Evolutionary conservation across 495 filamentous ascomycete species (phyloP).

Genomic region (Neurospora intermedia): DNA sequence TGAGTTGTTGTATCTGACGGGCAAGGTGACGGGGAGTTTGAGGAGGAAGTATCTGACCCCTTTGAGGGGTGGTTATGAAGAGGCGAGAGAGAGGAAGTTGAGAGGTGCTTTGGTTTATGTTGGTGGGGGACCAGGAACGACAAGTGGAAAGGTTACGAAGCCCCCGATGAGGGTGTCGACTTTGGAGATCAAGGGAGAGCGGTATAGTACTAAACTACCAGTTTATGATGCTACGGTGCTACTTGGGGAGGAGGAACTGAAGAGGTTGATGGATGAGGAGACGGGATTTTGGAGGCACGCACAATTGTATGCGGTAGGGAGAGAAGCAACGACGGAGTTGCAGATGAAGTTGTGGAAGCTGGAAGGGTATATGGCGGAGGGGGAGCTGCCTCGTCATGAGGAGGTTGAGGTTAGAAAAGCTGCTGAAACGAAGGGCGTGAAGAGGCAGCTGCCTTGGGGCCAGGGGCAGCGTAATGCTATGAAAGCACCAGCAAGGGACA

Average conservation of each 20-base stretch:
- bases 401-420: not conserved
- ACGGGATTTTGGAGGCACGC: slow-evolving; percentile 21
- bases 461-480: not conserved
- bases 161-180: slow-evolving; percentile 18
- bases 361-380: slow-evolving; percentile 43
- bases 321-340: slow-evolving; percentile 36
- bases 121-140: not conserved
- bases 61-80: slow-evolving; percentile 16
- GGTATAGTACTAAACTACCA: slow-evolving; percentile 16
- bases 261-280: slow-evolving; percentile 16
- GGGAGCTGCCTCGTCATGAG: not conserved
- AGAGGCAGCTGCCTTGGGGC: not conserved
- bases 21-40: not conserved
- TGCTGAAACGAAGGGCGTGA: not conserved
- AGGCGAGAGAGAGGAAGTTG: slow-evolving; percentile 17
- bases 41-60: not conserved
- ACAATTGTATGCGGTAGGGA: slow-evolving; percentile 30
- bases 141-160: not conserved
- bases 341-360: slow-evolving; percentile 58
- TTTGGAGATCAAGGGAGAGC: slow-evolving; percentile 16
- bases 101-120: slow-evolving; percentile 26
- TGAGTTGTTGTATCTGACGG: slow-evolving; percentile 21
- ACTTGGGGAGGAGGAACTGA: slow-evolving; percentile 26
- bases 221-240: slow-evolving; percentile 33
- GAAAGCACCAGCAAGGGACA: not conserved